Conservation (phyloP, 257 asterid species). For the Solanum clarkiae region DNA sequence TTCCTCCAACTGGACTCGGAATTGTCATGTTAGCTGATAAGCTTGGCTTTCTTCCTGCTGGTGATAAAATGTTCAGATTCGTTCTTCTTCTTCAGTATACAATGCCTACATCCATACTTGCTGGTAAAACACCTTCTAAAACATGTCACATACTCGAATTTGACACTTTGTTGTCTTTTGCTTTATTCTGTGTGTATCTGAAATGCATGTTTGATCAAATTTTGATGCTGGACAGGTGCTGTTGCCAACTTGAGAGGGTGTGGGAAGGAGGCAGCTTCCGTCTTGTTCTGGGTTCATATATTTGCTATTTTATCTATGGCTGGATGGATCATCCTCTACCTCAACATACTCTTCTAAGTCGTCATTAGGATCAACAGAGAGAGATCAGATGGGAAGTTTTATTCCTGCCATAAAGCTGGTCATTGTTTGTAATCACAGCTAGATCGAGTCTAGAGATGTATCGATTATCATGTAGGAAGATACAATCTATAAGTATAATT, state of each 20-base stretch:
- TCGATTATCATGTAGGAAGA: not conserved
- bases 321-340: constrained; percentile 88
- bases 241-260: constrained; percentile 98
- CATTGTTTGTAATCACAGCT: not conserved
- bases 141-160: not conserved
- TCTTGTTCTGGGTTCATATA: constrained; percentile 95
- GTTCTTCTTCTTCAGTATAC: constrained; percentile 93
- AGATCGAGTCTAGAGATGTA: not conserved
- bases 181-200: not conserved
- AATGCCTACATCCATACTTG: constrained; percentile 96
- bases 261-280: constrained; percentile 87
- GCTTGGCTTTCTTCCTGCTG: constrained; percentile 80
- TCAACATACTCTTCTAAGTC: constrained; percentile 62
- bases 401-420: not conserved
- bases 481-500: not conserved
- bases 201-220: not conserved
- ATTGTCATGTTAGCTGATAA: constrained; percentile 84
- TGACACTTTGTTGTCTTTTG: not conserved
- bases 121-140: constrained; percentile 31
- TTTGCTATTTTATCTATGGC: constrained; percentile 95
- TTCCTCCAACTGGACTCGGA: constrained; percentile 85
- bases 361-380: not conserved
- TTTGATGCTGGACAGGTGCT: constrained; percentile 43
- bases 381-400: not conserved
- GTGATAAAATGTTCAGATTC: constrained; percentile 90